phyloP scores from a whole-genome alignment of 2,329 filamentous ascomycete species.

The Bipolaris victoriae region DNA sequence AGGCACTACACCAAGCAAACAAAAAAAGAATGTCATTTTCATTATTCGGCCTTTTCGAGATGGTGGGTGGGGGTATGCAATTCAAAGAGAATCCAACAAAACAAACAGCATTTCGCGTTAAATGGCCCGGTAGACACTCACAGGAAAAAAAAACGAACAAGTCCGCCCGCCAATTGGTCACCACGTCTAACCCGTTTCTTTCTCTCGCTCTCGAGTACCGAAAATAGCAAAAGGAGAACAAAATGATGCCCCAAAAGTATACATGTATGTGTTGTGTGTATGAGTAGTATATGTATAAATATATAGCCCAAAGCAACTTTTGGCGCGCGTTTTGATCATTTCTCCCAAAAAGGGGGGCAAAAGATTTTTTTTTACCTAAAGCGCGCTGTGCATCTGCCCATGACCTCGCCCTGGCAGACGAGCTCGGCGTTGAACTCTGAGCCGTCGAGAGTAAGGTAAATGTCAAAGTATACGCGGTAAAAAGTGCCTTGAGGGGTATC shows the following conservation, averaged over 20 bases:
- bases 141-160: neutral
- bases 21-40: neutral
- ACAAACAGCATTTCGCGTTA: neutral
- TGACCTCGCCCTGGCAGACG: slow-evolving; percentile 98
- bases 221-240: neutral
- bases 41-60: neutral
- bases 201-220: neutral
- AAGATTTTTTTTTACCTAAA: slow-evolving; percentile 64
- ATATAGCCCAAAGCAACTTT: slow-evolving; percentile 2
- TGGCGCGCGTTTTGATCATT: neutral
- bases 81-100: neutral
- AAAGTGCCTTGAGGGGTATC: slow-evolving; percentile 89
- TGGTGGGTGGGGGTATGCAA: neutral
- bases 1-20: neutral
- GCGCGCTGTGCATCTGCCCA: slow-evolving; percentile 92
- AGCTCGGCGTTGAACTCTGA: slow-evolving; percentile 98
- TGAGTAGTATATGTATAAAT: neutral
- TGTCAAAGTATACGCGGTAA: slow-evolving; percentile 70
- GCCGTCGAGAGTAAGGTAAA: slow-evolving; percentile 88
- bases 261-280: neutral
- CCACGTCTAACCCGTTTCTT: neutral
- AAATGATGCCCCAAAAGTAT: neutral
- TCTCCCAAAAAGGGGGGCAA: neutral
- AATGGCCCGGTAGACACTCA: neutral
- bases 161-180: neutral